phyloP scores from a whole-genome alignment of 2,329 filamentous ascomycete genomes.

The Hymenoscyphus scutula region DNA sequence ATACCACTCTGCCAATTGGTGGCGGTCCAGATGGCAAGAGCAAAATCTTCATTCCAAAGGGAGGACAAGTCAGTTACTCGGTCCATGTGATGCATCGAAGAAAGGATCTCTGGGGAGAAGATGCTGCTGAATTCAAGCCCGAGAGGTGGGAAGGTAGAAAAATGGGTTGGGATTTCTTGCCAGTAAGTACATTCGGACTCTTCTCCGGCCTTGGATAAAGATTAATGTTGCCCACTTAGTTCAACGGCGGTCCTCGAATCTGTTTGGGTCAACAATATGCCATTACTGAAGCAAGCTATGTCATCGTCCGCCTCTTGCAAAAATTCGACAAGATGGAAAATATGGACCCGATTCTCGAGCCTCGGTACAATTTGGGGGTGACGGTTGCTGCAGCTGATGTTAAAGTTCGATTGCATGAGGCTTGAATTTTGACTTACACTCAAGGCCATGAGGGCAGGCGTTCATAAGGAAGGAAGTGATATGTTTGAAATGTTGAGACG shows the following conservation, averaged over 20 bases:
- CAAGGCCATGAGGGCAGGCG: neutral
- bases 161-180: constrained; percentile 21
- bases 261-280: constrained; percentile 64
- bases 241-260: constrained; percentile 57
- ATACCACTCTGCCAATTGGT: constrained; percentile 40
- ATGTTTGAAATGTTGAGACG: constrained; percentile 1
- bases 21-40: constrained; percentile 36
- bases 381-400: neutral
- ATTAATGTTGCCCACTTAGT: neutral
- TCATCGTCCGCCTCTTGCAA: constrained; percentile 68
- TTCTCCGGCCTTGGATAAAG: neutral
- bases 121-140: constrained; percentile 41
- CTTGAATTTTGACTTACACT: neutral
- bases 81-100: constrained; percentile 34
- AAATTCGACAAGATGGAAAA: constrained; percentile 61
- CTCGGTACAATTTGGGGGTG: neutral
- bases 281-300: constrained; percentile 70
- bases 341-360: constrained; percentile 23
- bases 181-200: neutral
- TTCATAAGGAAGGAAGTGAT: neutral
- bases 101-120: constrained; percentile 62
- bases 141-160: constrained; percentile 26
- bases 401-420: constrained; percentile 10
- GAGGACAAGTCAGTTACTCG: constrained; percentile 19
- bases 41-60: constrained; percentile 35